These are phyloP conservation scores for Bryoerythrophyllum caledonicum DNA, from an alignment of 225 moss, liverwort and hornwort genomes.

Conservation along the genomic window DNA sequence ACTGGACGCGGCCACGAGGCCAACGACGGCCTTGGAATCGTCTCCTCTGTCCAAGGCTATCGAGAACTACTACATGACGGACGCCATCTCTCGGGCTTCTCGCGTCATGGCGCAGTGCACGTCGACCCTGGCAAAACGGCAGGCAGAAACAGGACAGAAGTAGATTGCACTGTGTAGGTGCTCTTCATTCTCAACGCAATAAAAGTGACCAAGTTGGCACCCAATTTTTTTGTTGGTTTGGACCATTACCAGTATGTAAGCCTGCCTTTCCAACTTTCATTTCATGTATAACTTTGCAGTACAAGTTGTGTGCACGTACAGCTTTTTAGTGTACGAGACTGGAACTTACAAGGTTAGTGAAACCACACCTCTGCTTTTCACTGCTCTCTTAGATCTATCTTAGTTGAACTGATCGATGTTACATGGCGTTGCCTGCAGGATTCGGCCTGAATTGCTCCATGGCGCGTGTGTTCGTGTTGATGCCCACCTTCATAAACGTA, in stretches of 20 bases:
- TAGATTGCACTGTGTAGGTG: background rate
- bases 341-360: background rate
- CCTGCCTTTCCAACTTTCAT: background rate
- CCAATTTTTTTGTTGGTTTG: background rate
- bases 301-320: background rate
- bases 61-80: slow-evolving; percentile 90
- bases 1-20: slow-evolving; percentile 40
- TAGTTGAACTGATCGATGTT: background rate
- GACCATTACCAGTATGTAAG: background rate
- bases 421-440: background rate
- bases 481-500: background rate
- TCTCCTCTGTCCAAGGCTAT: slow-evolving; percentile 64
- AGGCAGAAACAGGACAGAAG: slow-evolving; percentile 20
- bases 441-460: background rate
- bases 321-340: background rate
- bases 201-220: background rate
- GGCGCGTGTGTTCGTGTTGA: background rate
- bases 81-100: slow-evolving; percentile 85
- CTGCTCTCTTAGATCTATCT: background rate
- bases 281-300: background rate
- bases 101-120: slow-evolving; percentile 91
- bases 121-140: slow-evolving; percentile 41
- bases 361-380: background rate
- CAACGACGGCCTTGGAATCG: slow-evolving; percentile 47
- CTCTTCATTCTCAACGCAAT: background rate